Percentiles rank a stretch among this genome's conserved stretches.
These are phyloP conservation scores for Setaria italica DNA, from an alignment of 202 grass and related monocot species.

Conservation along the genomic window DNA sequence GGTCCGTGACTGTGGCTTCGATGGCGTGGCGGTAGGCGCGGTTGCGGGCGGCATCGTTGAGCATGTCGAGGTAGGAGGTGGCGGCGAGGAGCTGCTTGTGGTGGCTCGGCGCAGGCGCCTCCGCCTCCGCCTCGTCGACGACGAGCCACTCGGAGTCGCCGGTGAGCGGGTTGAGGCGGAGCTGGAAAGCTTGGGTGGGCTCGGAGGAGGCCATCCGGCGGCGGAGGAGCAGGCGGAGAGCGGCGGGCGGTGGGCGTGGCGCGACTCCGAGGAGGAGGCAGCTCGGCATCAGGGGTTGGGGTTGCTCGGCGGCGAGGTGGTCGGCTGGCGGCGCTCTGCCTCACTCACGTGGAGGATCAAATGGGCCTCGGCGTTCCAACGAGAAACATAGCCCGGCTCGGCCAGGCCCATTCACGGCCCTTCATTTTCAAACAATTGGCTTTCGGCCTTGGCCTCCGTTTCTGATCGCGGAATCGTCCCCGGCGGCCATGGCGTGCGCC, in stretches of 20 bases:
- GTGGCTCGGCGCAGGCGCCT: conserved; percentile 24
- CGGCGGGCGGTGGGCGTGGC: neutral
- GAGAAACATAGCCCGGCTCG: no score
- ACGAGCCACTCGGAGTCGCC: conserved; percentile 95
- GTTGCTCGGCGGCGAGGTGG: no score
- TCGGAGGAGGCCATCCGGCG: conserved; percentile 38
- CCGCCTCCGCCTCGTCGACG: conserved; percentile 55
- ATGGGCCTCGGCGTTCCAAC: no score
- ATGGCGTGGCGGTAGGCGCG: conserved; percentile 74
- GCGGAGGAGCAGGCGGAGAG: conserved; percentile 32
- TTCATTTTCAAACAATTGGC: no score
- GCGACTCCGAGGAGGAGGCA: conserved; percentile 34
- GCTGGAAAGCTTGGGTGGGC: conserved; percentile 65
- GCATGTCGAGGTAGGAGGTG: conserved; percentile 95
- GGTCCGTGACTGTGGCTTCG: conserved; percentile 62
- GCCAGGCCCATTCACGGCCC: no score
- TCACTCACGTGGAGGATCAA: no score
- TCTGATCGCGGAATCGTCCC: no score
- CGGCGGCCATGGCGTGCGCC: no score
- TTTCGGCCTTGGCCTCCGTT: no score
- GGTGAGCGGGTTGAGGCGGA: conserved; percentile 83
- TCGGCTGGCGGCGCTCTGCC: no score
- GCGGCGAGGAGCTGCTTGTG: conserved; percentile 58
- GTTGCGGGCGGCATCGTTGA: conserved; percentile 83
- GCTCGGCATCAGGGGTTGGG: conserved; percentile 37